These are phyloP conservation scores for Chrysosphaeria jannelii DNA, from an alignment of 2,329 filamentous ascomycete species.

Conservation along the genomic window DNA sequence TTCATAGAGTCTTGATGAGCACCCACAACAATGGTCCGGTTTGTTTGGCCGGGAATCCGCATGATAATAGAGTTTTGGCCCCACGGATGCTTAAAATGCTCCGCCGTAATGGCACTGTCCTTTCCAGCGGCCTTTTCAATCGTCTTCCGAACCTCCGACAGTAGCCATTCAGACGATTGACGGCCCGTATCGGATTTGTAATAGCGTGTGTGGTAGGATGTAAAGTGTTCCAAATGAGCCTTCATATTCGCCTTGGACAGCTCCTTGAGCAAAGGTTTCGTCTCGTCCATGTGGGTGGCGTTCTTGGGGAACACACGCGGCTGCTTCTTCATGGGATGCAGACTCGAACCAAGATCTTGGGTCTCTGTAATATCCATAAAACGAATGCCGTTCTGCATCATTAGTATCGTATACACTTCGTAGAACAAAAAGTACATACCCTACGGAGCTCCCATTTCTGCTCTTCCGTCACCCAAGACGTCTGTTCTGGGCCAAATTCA, in stretches of 20 bases:
- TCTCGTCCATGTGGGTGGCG: constrained; percentile 24
- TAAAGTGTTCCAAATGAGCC: constrained; percentile 47
- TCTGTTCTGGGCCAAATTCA: constrained; percentile 59
- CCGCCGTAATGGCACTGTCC: constrained; percentile 30
- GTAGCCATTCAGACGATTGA: constrained; percentile 69
- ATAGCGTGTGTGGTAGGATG: constrained; percentile 55
- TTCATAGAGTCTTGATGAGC: constrained; percentile 94
- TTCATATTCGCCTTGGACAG: constrained; percentile 52
- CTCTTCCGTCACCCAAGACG: constrained; percentile 68
- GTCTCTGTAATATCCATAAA: constrained; percentile 89
- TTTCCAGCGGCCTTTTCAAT: constrained; percentile 38
- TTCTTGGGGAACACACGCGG: constrained; percentile 21
- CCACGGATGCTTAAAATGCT: constrained; percentile 59
- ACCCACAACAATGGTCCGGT: constrained; percentile 65
- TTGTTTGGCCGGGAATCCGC: constrained; percentile 58
- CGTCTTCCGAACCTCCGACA: constrained; percentile 40
- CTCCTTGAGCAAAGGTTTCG: constrained; percentile 33
- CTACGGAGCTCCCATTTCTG: constrained; percentile 79
- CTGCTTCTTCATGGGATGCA: constrained; percentile 4
- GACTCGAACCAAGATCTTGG: constrained; percentile 27
- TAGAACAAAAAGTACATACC: constrained; percentile 19
- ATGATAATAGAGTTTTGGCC: constrained; percentile 77
- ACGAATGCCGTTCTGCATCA: constrained; percentile 29
- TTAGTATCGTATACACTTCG: neutral
- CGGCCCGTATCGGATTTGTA: constrained; percentile 48